These are phyloP conservation scores for Fusarium sp. DNA, from an alignment of 2,329 filamentous ascomycete genomes.

Conservation along the genomic window DNA sequence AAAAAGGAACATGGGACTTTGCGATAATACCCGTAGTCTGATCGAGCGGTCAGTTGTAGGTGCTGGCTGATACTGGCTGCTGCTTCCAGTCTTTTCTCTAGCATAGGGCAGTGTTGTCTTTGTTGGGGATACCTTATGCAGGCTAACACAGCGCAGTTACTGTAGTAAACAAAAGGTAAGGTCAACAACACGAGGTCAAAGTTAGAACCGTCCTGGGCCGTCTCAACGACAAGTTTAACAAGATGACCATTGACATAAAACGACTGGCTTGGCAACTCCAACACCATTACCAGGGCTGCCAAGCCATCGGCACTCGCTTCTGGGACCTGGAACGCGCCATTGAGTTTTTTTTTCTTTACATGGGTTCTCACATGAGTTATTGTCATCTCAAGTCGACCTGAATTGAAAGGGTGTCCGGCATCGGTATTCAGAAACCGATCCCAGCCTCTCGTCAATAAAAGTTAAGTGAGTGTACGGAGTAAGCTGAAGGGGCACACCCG, in stretches of 20 bases:
- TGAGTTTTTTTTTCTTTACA: conserved; percentile 15
- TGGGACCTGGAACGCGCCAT: neutral
- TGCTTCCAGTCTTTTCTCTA: conserved; percentile 2
- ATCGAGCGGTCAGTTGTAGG: conserved; percentile 11
- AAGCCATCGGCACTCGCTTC: neutral
- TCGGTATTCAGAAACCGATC: conserved; percentile 1
- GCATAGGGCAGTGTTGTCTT: conserved; percentile 7
- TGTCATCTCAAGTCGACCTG: neutral
- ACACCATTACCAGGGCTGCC: neutral
- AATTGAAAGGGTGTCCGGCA: conserved; percentile 11
- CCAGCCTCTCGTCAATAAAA: neutral
- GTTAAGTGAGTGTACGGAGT: neutral
- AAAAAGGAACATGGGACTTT: conserved; percentile 9
- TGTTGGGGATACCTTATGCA: neutral
- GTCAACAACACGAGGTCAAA: neutral
- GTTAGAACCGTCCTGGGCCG: conserved; percentile 3
- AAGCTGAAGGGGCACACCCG: neutral
- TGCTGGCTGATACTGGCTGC: neutral
- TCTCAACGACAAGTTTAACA: neutral
- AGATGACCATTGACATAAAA: neutral
- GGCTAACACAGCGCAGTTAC: neutral
- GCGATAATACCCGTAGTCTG: conserved; percentile 21
- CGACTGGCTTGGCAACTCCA: neutral
- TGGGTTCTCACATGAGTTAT: neutral
- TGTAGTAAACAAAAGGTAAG: neutral